These are phyloP conservation scores for Tylopilus plumbeoviolaceoides DNA, from an alignment of 768 basidiomycete species.

Conservation along the genomic window DNA sequence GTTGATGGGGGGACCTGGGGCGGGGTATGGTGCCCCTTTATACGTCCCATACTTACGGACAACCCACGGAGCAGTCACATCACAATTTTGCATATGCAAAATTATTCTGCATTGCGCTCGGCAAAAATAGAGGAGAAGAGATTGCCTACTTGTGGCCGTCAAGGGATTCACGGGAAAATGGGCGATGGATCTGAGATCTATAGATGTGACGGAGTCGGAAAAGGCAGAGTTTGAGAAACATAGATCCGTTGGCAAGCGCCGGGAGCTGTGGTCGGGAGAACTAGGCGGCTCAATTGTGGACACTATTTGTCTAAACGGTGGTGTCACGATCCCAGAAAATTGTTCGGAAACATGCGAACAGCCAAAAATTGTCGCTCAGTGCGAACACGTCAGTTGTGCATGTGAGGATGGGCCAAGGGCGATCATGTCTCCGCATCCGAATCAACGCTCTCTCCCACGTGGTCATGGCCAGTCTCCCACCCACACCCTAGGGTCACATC, in stretches of 20 bases:
- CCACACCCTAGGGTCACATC: neutral
- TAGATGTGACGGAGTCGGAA: slow-evolving; percentile 25
- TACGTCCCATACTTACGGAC: slow-evolving; percentile 19
- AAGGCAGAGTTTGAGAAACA: slow-evolving; percentile 27
- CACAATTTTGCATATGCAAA: slow-evolving; percentile 16
- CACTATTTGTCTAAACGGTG: slow-evolving; percentile 7
- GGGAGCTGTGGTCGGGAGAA: slow-evolving; percentile 21
- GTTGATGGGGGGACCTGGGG: slow-evolving; percentile 14
- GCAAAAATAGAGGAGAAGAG: slow-evolving; percentile 31
- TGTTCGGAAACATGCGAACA: slow-evolving; percentile 21
- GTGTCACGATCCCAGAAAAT: slow-evolving; percentile 9
- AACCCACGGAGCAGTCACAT: slow-evolving; percentile 23
- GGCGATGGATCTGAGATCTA: slow-evolving; percentile 29
- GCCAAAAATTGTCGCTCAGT: slow-evolving; percentile 12
- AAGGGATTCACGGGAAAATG: slow-evolving; percentile 34
- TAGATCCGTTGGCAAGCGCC: slow-evolving; percentile 27
- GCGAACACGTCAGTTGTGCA: slow-evolving; percentile 6
- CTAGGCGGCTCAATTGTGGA: slow-evolving; percentile 14
- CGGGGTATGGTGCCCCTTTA: slow-evolving; percentile 26
- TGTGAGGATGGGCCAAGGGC: slow-evolving; percentile 11
- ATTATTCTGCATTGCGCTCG: slow-evolving; percentile 25
- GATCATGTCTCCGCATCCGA: slow-evolving; percentile 17
- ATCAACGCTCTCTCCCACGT: slow-evolving; percentile 21
- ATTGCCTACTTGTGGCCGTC: slow-evolving; percentile 30
- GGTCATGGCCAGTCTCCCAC: slow-evolving; percentile 22